Evolutionary conservation across 192 early-diverging fungal species (phyloP), one percentile per base, ranked within the genome.

Genomic region (Backusella psychrophila): DNA sequence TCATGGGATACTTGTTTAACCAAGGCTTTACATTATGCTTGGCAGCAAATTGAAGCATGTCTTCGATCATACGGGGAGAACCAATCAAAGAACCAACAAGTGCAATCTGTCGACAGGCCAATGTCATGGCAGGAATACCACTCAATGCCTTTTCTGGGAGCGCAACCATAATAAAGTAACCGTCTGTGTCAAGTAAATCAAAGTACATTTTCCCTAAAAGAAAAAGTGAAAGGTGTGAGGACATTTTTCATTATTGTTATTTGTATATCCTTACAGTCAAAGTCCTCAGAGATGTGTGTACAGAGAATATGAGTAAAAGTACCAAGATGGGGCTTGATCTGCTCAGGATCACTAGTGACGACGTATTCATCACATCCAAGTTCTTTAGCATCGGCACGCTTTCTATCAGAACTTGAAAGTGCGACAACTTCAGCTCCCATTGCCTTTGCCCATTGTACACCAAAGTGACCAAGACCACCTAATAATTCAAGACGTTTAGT

Each of bases 391-490:
- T 90, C 84, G 15, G 88, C 85, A 49, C 86, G 85, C 85, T 93
- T 93, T 75, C 74, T 86, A 23, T 85, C 83, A 49, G 78, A 79
- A 44, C 79, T 79, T 46, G 90, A 91, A 38, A 93, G 82, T 31
- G 88, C 90, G 33, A 84, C 72, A 11, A 93, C 88, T 15, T 86
- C 82, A 12, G 81, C 76, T 19, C 88, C 88, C 75, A 83, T 76
- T 67, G 82, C 78, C 72, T 77, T 81, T 42, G 81, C 77, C 74
- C 81, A 93, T 77, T 90, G 89, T 14, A 91, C 77, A 35, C 69
- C 92, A 71, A 92, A 78, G 59, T 92, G 90, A 29, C 91, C 91
- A 4, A 93, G 80, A 68, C 90, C 90, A 26, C 91, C 90, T 66
- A 75, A 39, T 39, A 41, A 36, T 42, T 19, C 19, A 41, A 19